A percentile compares a stretch with the other conserved stretches of the same genome.
phyloP scores from a whole-genome alignment of 345 rosid species.

The Melaleuca quinquenervia region DNA sequence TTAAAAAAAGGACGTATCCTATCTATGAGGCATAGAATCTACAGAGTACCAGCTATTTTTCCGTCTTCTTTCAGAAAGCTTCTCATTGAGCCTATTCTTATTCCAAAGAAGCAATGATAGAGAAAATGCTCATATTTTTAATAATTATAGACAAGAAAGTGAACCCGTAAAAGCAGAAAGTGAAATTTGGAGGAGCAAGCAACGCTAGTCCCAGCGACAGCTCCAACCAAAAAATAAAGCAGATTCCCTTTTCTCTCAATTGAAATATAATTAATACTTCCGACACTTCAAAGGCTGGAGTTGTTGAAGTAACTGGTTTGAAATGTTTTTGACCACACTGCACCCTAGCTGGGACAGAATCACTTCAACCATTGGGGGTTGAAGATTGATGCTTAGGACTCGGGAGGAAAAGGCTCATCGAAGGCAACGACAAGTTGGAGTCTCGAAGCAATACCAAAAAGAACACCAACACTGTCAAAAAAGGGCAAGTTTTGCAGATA shows the following conservation, averaged over 20 bases:
- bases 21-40: conserved; percentile 1
- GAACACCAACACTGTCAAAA: conserved; percentile 7
- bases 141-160: conserved; percentile 49
- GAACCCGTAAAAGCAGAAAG: conserved; percentile 86
- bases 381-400: not conserved
- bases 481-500: conserved; percentile 6
- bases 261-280: not conserved
- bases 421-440: conserved; percentile 6
- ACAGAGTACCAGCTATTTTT: conserved; percentile 15
- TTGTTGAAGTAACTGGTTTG: not conserved
- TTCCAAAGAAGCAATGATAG: conserved; percentile 1
- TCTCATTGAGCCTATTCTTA: conserved; percentile 31
- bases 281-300: not conserved
- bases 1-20: conserved; percentile 19
- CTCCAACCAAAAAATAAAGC: conserved; percentile 50
- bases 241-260: conserved; percentile 58
- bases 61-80: conserved; percentile 39
- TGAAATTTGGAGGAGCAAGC: conserved; percentile 5
- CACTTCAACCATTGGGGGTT: conserved; percentile 9
- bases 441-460: conserved; percentile 30
- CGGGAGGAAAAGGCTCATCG: not conserved
- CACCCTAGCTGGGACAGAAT: conserved; percentile 10
- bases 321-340: conserved; percentile 4
- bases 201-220: conserved; percentile 34
- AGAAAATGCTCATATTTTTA: not conserved